These are phyloP conservation scores for Penicillium paxilli DNA, from an alignment of 495 filamentous ascomycete species.

Conservation along the genomic window DNA sequence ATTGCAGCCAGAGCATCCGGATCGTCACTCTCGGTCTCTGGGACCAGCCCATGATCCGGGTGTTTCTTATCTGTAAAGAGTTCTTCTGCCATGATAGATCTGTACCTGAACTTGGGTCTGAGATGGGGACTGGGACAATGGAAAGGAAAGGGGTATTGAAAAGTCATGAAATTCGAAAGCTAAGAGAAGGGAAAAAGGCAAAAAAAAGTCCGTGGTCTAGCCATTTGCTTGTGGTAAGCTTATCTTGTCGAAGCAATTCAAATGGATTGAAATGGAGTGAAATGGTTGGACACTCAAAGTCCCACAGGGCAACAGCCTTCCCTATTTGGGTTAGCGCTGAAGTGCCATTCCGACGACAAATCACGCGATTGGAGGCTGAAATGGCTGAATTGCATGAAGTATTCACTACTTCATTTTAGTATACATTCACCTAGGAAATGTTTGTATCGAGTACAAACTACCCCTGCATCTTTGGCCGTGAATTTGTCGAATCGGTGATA, in stretches of 20 bases:
- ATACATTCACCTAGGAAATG: too few species aligned
- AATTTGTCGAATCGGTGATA: neutral
- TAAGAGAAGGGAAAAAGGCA: neutral
- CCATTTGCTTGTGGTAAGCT: too few species aligned
- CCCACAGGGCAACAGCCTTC: neutral
- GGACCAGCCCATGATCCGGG: neutral
- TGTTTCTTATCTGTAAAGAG: neutral
- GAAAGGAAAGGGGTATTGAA: neutral
- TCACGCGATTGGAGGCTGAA: neutral
- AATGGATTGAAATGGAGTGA: too few species aligned
- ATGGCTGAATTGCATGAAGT: neutral
- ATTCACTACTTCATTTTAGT: neutral
- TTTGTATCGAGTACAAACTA: too few species aligned
- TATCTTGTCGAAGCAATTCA: neutral
- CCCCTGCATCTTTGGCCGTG: neutral
- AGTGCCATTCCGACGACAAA: neutral
- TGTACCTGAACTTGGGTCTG: too few species aligned
- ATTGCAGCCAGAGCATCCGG: conserved; percentile 19
- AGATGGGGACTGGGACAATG: neutral
- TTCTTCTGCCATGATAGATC: neutral
- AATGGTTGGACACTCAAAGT: too few species aligned
- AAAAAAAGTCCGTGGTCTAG: neutral
- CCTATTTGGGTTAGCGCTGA: neutral
- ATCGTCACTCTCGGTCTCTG: neutral
- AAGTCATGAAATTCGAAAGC: neutral